Evolutionary conservation across 2,329 filamentous ascomycete genomes (phyloP).

Genomic region (Xylariaceae sp.): DNA sequence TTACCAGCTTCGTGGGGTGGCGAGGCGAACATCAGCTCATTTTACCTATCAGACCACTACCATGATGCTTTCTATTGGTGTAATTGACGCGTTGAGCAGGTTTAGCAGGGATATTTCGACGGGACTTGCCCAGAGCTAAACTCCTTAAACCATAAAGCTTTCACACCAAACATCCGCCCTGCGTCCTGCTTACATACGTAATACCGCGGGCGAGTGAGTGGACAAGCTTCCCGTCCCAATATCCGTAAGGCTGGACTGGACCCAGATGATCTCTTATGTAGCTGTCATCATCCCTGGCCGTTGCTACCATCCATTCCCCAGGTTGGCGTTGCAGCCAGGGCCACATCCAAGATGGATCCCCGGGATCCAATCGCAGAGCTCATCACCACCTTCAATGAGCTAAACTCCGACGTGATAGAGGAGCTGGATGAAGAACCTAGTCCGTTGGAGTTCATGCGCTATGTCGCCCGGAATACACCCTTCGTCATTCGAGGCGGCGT

Average conservation of each 20-base stretch:
- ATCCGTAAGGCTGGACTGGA: background rate
- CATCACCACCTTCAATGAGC: conserved; percentile 71
- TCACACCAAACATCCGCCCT: background rate
- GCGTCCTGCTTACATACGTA: background rate
- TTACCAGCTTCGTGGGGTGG: conserved; percentile 18
- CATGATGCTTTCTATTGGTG: conserved; percentile 26
- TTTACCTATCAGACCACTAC: conserved; percentile 5
- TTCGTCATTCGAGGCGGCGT: conserved; percentile 72
- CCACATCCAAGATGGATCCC: conserved; percentile 6
- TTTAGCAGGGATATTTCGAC: conserved; percentile 22
- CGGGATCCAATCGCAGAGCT: conserved; percentile 55
- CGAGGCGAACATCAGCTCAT: conserved; percentile 28
- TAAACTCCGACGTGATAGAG: conserved; percentile 65
- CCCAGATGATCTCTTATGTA: background rate
- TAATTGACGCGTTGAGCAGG: conserved; percentile 24
- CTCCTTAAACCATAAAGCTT: background rate
- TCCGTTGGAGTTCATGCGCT: conserved; percentile 78
- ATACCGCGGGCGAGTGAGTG: too few relatives aligned
- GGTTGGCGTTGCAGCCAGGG: conserved; percentile 1
- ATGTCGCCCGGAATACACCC: conserved; percentile 72
- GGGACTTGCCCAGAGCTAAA: conserved; percentile 20
- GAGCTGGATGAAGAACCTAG: conserved; percentile 68
- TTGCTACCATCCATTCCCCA: background rate
- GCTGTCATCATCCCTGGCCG: background rate
- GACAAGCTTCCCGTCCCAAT: background rate